Evolutionary conservation across 2,329 filamentous ascomycete genomes (phyloP), one percentile per base, ranked within the genome.

Genomic region (Cladosporium austrohemisphaericum): DNA sequence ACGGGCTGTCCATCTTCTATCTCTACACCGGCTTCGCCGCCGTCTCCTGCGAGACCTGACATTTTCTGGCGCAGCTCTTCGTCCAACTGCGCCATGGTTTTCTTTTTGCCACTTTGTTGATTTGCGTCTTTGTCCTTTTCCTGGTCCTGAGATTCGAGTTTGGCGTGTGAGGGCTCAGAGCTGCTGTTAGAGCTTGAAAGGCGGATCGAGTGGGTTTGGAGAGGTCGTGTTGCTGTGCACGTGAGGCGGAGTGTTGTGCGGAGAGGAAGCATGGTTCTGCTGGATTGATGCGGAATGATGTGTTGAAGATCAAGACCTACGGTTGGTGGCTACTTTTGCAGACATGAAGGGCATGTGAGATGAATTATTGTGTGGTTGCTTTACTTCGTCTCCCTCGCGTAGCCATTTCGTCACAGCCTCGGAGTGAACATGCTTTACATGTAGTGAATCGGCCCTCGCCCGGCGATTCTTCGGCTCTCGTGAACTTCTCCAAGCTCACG

Each of bases 1-100:
- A 81, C 81, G 0, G 86, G 80, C 63, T 84, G 77, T 0, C 87
- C 87, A 57, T 88, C 77, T 65, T 91, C 86, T 52, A 86, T 84
- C 65, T 90, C 86, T 4, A 91, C 71, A 1, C 86, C 87, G 3
- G 84, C 74, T 20, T 77, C 78, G 7, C 87, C 86, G 3, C 86
- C 86, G 33, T 84, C 85, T 1, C 86, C 86, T 0, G 84, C 76
- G 23, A 84, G 71, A 9, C 76, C 79, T 57, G 86, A 82, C 59
- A 91, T 75, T 53, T 82, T 86, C 52, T 75, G 64, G 32, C 75
- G 74, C 19, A 91, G 65, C 57, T 89, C 85, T 53, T 80, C 78
- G 59, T 91, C 86, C 1, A 80, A 65, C 58, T 89, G 75, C 0
- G 78, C 73, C 50, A 79, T 71, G 0, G 81, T 82, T 64, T 85